Evolutionary conservation across 2,329 filamentous ascomycete genomes (phyloP).

Genomic region (Dothideomycetes sp.): DNA sequence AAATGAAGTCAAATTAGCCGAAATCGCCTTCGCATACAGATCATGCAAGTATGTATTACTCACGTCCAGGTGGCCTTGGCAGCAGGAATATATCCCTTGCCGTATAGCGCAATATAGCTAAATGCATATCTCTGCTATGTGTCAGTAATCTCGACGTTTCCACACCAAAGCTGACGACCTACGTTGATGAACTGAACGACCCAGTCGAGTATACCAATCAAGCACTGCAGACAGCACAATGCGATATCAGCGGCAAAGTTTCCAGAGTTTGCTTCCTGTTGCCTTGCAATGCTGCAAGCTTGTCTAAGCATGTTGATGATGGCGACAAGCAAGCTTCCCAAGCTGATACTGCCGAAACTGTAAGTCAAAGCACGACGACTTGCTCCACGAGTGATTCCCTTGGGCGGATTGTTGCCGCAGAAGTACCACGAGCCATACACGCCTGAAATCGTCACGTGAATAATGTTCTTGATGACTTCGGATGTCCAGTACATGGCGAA

Average conservation of each 20-base stretch:
- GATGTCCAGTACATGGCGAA: conserved; percentile 93
- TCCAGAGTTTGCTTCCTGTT: conserved; percentile 54
- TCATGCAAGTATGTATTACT: conserved; percentile 23
- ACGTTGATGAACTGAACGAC: conserved; percentile 74
- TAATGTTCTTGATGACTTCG: conserved; percentile 88
- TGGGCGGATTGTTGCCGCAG: conserved; percentile 58
- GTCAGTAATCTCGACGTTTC: conserved; percentile 19
- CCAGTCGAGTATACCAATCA: conserved; percentile 75
- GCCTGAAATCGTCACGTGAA: conserved; percentile 78
- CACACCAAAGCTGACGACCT: conserved; percentile 39
- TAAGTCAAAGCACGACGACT: conserved; percentile 75
- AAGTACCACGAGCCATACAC: conserved; percentile 96
- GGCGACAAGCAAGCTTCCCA: conserved; percentile 78
- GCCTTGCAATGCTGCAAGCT: conserved; percentile 67
- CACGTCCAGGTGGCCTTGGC: conserved; percentile 80
- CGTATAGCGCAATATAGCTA: conserved; percentile 86
- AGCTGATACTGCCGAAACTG: conserved; percentile 82
- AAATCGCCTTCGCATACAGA: background rate
- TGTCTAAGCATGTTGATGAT: conserved; percentile 80
- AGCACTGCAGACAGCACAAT: conserved; percentile 67
- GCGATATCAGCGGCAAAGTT: conserved; percentile 58
- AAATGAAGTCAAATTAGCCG: conserved; percentile 8
- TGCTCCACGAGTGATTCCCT: conserved; percentile 72
- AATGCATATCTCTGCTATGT: conserved; percentile 56
- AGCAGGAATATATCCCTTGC: conserved; percentile 74